Percentiles rank a stretch among this genome's conserved stretches.
phyloP scores from a whole-genome alignment of 495 filamentous ascomycete genomes.

The Ascobolus immersus region DNA sequence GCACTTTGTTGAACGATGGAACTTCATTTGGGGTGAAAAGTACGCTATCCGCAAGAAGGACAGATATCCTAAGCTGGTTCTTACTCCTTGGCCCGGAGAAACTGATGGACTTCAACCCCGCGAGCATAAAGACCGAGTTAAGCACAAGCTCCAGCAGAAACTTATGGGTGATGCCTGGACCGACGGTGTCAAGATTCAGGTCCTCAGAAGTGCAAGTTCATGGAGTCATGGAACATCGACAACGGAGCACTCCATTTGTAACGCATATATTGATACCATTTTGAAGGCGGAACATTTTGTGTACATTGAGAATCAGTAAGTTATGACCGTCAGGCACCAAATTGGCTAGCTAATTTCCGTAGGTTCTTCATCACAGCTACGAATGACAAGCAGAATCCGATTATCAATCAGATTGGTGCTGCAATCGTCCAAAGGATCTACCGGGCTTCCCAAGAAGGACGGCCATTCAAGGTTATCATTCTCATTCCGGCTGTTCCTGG shows the following conservation, averaged over 20 bases:
- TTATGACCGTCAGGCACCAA: slow-evolving; percentile 8
- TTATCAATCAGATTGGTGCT: slow-evolving; percentile 66
- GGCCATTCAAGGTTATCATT: slow-evolving; percentile 65
- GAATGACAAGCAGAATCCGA: slow-evolving; percentile 43
- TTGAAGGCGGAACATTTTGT: slow-evolving; percentile 57
- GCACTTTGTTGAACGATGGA: slow-evolving; percentile 79
- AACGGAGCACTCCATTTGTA: slow-evolving; percentile 50
- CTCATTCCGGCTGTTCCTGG: slow-evolving; percentile 71
- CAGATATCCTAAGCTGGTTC: slow-evolving; percentile 36
- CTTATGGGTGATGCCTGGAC: slow-evolving; percentile 4
- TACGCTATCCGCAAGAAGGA: slow-evolving; percentile 39
- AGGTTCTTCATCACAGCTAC: slow-evolving; percentile 97
- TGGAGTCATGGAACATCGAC: slow-evolving; percentile 18
- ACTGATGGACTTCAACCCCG: slow-evolving; percentile 6
- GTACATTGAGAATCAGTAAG: slow-evolving; percentile 93
- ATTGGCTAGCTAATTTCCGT: background rate
- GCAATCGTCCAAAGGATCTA: slow-evolving; percentile 74
- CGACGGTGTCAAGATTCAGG: slow-evolving; percentile 35
- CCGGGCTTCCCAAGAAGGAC: slow-evolving; percentile 39
- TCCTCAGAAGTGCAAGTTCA: slow-evolving; percentile 27
- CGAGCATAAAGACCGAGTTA: slow-evolving; percentile 9
- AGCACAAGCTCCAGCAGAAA: slow-evolving; percentile 10
- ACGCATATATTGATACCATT: slow-evolving; percentile 71
- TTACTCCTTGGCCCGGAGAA: slow-evolving; percentile 15
- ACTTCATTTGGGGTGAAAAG: slow-evolving; percentile 70